Percentiles rank a stretch among this genome's conserved stretches.
Conservation (phyloP, 2,329 filamentous ascomycete species). For the Cryphonectria naterciae region DNA sequence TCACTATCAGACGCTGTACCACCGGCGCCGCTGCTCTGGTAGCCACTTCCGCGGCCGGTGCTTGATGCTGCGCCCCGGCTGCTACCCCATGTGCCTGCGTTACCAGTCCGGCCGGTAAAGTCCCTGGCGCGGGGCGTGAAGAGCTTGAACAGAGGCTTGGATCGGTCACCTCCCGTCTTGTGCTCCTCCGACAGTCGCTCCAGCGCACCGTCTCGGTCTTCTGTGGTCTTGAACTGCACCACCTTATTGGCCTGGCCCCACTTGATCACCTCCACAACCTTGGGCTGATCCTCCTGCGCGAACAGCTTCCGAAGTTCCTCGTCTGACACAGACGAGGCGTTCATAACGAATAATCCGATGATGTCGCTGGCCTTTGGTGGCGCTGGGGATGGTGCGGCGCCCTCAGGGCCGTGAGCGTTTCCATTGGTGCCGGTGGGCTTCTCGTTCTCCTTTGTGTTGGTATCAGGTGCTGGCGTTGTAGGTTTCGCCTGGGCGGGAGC, state of each 20-base stretch:
- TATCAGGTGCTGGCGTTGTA: conserved; percentile 54
- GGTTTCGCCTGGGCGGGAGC: conserved; percentile 43
- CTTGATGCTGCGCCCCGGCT: conserved; percentile 65
- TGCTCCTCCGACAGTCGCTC: conserved; percentile 74
- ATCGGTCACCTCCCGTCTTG: conserved; percentile 76
- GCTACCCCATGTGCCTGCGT: conserved; percentile 69
- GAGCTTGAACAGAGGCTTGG: conserved; percentile 80
- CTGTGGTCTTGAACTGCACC: conserved; percentile 77
- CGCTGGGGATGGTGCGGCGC: conserved; percentile 57
- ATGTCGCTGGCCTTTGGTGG: conserved; percentile 63
- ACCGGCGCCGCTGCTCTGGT: conserved; percentile 82
- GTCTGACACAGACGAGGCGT: conserved; percentile 69
- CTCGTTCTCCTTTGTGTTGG: conserved; percentile 60
- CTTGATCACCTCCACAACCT: conserved; percentile 79
- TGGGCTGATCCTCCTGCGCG: conserved; percentile 77
- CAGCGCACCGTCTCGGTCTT: conserved; percentile 82
- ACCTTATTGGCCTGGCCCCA: conserved; percentile 81
- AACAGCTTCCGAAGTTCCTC: conserved; percentile 85
- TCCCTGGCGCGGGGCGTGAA: conserved; percentile 69
- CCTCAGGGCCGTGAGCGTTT: conserved; percentile 55
- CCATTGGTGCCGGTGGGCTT: conserved; percentile 59
- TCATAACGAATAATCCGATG: conserved; percentile 88
- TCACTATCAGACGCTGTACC: conserved; percentile 75
- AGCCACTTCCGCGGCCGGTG: conserved; percentile 67
- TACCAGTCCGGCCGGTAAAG: conserved; percentile 61